Percentiles rank a stretch among this genome's conserved stretches.
Conservation (phyloP, 2,329 filamentous ascomycete species). For the Aspergillus transmontanensis region DNA sequence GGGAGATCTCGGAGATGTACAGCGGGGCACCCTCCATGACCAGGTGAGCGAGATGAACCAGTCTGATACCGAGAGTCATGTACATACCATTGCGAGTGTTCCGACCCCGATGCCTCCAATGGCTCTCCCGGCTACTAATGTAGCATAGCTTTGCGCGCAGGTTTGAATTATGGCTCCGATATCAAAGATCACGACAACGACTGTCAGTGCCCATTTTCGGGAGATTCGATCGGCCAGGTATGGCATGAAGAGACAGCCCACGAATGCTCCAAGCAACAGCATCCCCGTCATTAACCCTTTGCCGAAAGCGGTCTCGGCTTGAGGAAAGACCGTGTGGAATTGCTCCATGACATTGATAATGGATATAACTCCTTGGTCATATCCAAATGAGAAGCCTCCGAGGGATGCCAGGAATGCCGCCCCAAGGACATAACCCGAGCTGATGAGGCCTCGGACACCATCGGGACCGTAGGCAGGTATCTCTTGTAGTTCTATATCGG, state of each 20-base stretch:
- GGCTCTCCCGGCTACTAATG: constrained; percentile 37
- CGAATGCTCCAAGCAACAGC: constrained; percentile 38
- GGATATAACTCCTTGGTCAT: constrained; percentile 49
- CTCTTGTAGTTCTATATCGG: not conserved
- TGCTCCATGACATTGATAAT: constrained; percentile 51
- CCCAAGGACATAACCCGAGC: constrained; percentile 44
- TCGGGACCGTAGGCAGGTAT: constrained; percentile 27
- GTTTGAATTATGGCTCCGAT: constrained; percentile 48
- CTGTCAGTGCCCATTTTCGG: constrained; percentile 44
- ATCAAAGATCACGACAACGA: constrained; percentile 39
- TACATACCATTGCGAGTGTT: constrained; percentile 35
- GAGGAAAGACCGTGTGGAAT: constrained; percentile 44
- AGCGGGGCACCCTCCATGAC: constrained; percentile 28
- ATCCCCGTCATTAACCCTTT: constrained; percentile 50
- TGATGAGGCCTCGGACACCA: constrained; percentile 36
- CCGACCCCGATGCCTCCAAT: constrained; percentile 42
- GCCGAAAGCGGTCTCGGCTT: constrained; percentile 38
- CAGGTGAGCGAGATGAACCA: not conserved
- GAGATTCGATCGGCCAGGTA: constrained; percentile 41
- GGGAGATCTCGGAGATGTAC: constrained; percentile 38
- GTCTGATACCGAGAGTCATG: not conserved
- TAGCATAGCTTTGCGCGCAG: constrained; percentile 25
- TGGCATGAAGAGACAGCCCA: constrained; percentile 43
- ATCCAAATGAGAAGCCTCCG: constrained; percentile 45
- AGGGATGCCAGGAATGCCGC: constrained; percentile 47